phyloP scores from a whole-genome alignment of 352 stramenopile species.

The Pythium coloratum region DNA sequence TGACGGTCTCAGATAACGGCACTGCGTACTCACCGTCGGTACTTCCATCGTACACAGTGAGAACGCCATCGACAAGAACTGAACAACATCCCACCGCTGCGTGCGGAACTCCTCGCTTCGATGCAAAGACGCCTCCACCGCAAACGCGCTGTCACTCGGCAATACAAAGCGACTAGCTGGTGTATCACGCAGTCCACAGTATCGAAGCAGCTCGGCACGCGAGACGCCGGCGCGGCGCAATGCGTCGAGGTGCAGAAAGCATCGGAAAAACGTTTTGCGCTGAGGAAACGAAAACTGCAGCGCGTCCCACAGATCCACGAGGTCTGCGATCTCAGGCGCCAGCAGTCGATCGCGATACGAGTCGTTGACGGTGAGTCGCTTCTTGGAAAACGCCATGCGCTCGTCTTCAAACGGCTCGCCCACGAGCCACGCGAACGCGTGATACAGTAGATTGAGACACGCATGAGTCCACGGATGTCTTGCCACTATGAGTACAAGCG shows the following conservation, averaged over 20 bases:
- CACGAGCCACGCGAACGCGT: constrained; percentile 38
- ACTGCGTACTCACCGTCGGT: constrained; percentile 20
- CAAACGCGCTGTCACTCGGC: constrained; percentile 25
- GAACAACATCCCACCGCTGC: constrained; percentile 59
- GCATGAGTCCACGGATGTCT: constrained; percentile 29
- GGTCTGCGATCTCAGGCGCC: constrained; percentile 54
- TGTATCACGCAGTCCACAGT: constrained; percentile 47
- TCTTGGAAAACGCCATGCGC: constrained; percentile 41
- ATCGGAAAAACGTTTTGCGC: constrained; percentile 61
- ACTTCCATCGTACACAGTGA: constrained; percentile 57
- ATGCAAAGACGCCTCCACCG: constrained; percentile 32
- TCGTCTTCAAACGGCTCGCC: constrained; percentile 53
- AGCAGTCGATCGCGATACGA: constrained; percentile 64
- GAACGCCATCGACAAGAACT: constrained; percentile 53
- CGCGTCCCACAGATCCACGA: constrained; percentile 56
- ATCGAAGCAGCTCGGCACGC: constrained; percentile 51
- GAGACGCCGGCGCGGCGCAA: constrained; percentile 54
- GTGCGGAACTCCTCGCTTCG: constrained; percentile 30
- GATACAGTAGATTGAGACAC: constrained; percentile 25
- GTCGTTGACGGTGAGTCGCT: constrained; percentile 54
- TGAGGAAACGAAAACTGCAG: constrained; percentile 50
- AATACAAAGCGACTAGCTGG: constrained; percentile 39
- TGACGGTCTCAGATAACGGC: not conserved
- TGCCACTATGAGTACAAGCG: constrained; percentile 6
- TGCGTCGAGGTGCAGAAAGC: constrained; percentile 62